Base-by-base conservation (phyloP, 148 eudicot genomes). In the Linanthus parryae region DNA sequence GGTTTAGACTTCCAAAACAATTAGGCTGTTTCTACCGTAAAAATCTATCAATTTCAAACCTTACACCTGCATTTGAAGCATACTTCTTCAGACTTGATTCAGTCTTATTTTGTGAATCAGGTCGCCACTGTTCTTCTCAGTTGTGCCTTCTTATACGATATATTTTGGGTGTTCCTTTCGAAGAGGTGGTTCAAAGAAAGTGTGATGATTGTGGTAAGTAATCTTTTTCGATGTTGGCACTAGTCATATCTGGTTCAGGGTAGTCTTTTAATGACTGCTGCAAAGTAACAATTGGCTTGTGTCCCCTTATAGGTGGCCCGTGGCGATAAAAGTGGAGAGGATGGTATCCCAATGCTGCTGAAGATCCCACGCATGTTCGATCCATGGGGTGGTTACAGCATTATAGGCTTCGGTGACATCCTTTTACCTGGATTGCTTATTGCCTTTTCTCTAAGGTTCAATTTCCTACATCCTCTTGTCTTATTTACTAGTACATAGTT, bases 351-450 rank as follows among this genome's bases (percentile, higher is more conserved):
- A 6, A 88, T 88, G 92, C 80, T 84, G n/a, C 64, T 88, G 34
- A 88, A 88, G 66, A 73, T 88, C 53, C 92, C 92, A 9, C 80
- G 96, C 39, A 68, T 84, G 63, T 81, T 78, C 61, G 96, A 88
- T 68, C 92, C 85, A 4, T 88, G 96, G 96, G 96, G 92, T 38
- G 92, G 96, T 38, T 84, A 75, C 63, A 88, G 96, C 69, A 84
- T 88, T 62, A 72, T 88, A 11, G 96, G 96, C 36, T 88, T 87
- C 51, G 92, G 92, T 41, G 88, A 81, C 63, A 88, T 88, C 47
- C 77, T 83, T 22, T 69, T 88, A 63, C 96, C 96, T 7, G 96
- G 96, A 48, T 65, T 88, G 41, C 63, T 88, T 8, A 61, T 83
- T 13, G 79, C 92, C 25, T 88, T 88, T 59, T 74, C 85, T 48